phyloP scores from a whole-genome alignment of 108 stramenopile genomes.

The Conticribra guillardii region DNA sequence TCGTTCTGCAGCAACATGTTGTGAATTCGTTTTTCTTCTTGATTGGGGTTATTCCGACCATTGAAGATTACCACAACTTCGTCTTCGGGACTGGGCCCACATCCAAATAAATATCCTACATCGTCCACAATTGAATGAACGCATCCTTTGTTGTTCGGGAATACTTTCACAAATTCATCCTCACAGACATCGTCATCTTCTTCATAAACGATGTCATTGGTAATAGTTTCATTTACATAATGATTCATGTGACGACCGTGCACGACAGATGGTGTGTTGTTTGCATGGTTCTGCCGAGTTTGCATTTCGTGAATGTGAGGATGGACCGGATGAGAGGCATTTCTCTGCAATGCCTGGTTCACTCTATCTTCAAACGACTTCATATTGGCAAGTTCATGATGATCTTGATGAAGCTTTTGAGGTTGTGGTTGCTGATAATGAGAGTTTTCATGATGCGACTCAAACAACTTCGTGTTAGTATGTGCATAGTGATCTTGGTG shows the following conservation, averaged over 20 bases:
- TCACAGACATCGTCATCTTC: background rate
- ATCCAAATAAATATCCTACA: background rate
- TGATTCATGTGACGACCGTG: background rate
- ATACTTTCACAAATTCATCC: background rate
- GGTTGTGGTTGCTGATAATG: too few species aligned
- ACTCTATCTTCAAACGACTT: background rate
- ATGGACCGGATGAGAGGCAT: background rate
- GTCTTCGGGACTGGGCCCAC: background rate
- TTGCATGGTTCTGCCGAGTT: background rate
- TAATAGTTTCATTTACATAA: background rate
- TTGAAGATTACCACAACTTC: background rate
- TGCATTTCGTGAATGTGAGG: background rate
- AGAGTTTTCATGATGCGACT: too few species aligned
- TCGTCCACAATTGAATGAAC: background rate
- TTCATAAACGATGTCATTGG: background rate
- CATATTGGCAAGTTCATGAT: too few species aligned
- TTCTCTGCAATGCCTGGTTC: background rate
- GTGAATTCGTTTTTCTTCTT: background rate
- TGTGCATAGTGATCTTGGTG: too few species aligned
- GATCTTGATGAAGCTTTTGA: too few species aligned
- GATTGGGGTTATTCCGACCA: background rate
- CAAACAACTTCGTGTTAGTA: too few species aligned
- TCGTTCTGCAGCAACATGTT: background rate
- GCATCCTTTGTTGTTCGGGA: background rate
- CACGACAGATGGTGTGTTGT: background rate